phyloP scores from a whole-genome alignment of 495 filamentous ascomycete species.

The Cryomyces antarcticus region DNA sequence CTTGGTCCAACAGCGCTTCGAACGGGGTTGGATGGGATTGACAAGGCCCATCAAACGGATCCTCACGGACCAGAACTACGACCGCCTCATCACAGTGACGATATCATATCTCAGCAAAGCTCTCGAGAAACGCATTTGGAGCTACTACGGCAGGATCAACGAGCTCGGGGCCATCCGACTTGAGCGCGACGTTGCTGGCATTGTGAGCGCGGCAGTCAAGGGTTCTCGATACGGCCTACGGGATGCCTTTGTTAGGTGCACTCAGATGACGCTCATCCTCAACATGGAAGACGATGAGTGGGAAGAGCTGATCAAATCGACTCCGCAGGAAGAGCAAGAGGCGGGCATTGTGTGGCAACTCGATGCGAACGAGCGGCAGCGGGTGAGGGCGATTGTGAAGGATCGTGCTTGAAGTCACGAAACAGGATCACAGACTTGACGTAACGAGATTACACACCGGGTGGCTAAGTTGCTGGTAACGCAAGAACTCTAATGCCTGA shows the following conservation, averaged over 20 bases:
- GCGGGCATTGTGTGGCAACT: conserved; percentile 30
- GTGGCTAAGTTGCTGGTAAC: too few relatives aligned
- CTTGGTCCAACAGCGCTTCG: conserved; percentile 54
- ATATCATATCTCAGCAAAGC: conserved; percentile 50
- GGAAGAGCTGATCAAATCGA: conserved; percentile 40
- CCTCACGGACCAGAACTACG: conserved; percentile 50
- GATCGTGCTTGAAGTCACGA: neutral
- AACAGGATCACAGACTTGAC: too few relatives aligned
- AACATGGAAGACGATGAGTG: conserved; percentile 98
- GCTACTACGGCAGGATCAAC: conserved; percentile 60
- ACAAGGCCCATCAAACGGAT: conserved; percentile 70
- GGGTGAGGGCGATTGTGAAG: conserved; percentile 39
- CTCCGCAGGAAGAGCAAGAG: conserved; percentile 21
- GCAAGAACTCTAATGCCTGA: too few relatives aligned
- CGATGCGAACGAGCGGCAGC: conserved; percentile 37
- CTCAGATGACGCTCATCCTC: conserved; percentile 73
- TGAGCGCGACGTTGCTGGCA: conserved; percentile 68
- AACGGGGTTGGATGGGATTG: conserved; percentile 62
- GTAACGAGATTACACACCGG: too few relatives aligned
- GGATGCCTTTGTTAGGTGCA: conserved; percentile 58
- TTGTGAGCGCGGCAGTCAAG: conserved; percentile 54
- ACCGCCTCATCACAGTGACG: conserved; percentile 49
- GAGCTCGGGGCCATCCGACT: conserved; percentile 69
- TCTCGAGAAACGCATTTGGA: conserved; percentile 81
- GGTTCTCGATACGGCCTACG: conserved; percentile 60